Evolutionary conservation across 1,284 basidiomycete genomes (phyloP).

Genomic region (Sparassis latifolia): DNA sequence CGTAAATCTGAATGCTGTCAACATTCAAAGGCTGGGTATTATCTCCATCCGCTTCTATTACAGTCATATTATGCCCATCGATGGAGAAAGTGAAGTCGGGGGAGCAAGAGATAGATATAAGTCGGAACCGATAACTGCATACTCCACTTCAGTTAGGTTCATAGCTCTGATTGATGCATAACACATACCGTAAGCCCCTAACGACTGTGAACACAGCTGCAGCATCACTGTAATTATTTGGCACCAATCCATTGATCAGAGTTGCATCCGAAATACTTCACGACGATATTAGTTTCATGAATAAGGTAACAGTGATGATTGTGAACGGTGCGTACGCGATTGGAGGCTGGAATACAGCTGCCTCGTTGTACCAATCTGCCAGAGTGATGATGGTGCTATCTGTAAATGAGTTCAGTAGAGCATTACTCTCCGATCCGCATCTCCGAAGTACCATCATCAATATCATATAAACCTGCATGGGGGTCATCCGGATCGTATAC

Average conservation of each 20-base stretch:
- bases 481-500: slow-evolving; percentile 38
- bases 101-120: slow-evolving; percentile 43
- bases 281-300: background rate
- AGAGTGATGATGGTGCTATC: slow-evolving; percentile 19
- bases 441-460: slow-evolving; percentile 31
- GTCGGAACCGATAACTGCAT: slow-evolving; percentile 30
- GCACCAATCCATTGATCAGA: slow-evolving; percentile 45
- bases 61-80: slow-evolving; percentile 38
- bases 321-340: background rate
- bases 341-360: slow-evolving; percentile 1
- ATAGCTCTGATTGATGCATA: too few species aligned
- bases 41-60: slow-evolving; percentile 50
- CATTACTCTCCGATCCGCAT: slow-evolving; percentile 20
- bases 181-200: slow-evolving; percentile 25
- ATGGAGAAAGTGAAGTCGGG: slow-evolving; percentile 31
- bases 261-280: slow-evolving; percentile 23
- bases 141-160: background rate
- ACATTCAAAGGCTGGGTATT: slow-evolving; percentile 32
- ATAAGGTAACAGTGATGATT: background rate
- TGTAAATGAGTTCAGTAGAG: slow-evolving; percentile 26
- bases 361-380: slow-evolving; percentile 18
- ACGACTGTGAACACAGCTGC: slow-evolving; percentile 28
- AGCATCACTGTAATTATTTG: slow-evolving; percentile 15
- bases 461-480: slow-evolving; percentile 30
- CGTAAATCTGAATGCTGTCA: slow-evolving; percentile 34